A percentile compares a stretch with the other conserved stretches of the same genome.
These are phyloP conservation scores for Acer saccharum DNA, from an alignment of 345 rosid species.

Conservation along the genomic window DNA sequence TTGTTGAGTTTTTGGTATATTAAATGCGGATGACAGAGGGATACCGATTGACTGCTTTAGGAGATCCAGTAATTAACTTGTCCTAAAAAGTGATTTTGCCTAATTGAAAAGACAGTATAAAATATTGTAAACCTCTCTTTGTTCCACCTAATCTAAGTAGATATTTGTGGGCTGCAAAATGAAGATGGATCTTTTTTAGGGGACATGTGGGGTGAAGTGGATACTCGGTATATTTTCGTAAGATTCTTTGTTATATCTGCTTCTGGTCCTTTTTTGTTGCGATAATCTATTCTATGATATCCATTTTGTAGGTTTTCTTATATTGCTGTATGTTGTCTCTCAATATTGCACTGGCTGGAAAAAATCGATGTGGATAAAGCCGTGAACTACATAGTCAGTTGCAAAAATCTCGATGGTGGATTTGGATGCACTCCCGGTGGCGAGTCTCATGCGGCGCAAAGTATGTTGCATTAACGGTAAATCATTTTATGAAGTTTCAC, in stretches of 20 bases:
- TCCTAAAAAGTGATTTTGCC: background rate
- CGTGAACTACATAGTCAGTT: constrained; percentile 70
- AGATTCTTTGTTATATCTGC: no score
- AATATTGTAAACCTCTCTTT: constrained; percentile 4
- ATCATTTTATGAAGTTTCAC: background rate
- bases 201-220: no score
- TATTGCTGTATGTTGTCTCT: no score
- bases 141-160: constrained; percentile 38
- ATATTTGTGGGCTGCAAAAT: no score
- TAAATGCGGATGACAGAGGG: constrained; percentile 2
- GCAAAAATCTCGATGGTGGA: constrained; percentile 94
- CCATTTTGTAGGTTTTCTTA: no score
- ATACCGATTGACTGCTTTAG: background rate
- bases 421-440: constrained; percentile 95
- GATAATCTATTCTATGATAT: no score
- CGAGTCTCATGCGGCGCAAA: constrained; percentile 95
- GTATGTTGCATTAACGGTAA: constrained; percentile 43
- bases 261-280: no score
- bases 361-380: no score
- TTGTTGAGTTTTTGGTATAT: background rate
- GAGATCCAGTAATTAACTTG: background rate
- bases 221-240: no score
- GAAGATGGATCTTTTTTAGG: no score
- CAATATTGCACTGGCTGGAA: no score
- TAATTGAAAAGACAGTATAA: background rate